Conservation (phyloP, 108 stramenopile species). For the Cyclotella choctawhatcheeana region DNA sequence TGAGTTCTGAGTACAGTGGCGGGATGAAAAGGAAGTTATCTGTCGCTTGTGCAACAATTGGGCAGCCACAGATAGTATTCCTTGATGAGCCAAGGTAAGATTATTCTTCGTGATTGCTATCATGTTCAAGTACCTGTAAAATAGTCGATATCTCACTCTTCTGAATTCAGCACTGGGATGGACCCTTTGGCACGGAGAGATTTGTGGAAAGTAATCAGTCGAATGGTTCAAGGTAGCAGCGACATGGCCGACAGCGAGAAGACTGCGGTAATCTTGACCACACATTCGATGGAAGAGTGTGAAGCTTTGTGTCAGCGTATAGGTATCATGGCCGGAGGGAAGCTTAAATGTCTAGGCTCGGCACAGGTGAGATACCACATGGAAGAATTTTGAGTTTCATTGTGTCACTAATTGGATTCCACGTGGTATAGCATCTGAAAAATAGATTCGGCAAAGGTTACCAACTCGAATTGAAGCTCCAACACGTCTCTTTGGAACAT, state of each 20-base stretch:
- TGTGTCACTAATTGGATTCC: too few species aligned
- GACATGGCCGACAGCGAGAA: constrained; percentile 51
- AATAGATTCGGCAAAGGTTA: constrained; percentile 84
- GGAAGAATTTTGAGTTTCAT: too few species aligned
- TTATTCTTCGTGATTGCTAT: constrained; percentile 51
- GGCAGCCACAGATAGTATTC: constrained; percentile 81
- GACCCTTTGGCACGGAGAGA: constrained; percentile 76
- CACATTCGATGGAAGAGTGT: constrained; percentile 97
- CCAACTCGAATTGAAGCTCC: constrained; percentile 83
- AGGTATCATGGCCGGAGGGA: constrained; percentile 95
- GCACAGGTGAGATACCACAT: constrained; percentile 59
- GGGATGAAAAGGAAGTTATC: constrained; percentile 92
- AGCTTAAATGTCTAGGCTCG: constrained; percentile 87
- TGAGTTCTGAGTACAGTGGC: constrained; percentile 75
- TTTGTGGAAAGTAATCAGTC: constrained; percentile 81
- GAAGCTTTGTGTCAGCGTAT: constrained; percentile 97
- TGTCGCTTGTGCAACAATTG: constrained; percentile 87
- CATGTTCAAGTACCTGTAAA: background rate
- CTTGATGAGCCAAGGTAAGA: constrained; percentile 75
- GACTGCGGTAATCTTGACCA: constrained; percentile 86
- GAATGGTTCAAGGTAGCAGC: constrained; percentile 70
- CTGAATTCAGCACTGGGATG: constrained; percentile 16
- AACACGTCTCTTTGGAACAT: constrained; percentile 38
- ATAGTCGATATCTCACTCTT: background rate
- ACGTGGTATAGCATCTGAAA: constrained; percentile 78